Conservation (phyloP, 495 filamentous ascomycete species). For the Penicillium malachiteum region DNA sequence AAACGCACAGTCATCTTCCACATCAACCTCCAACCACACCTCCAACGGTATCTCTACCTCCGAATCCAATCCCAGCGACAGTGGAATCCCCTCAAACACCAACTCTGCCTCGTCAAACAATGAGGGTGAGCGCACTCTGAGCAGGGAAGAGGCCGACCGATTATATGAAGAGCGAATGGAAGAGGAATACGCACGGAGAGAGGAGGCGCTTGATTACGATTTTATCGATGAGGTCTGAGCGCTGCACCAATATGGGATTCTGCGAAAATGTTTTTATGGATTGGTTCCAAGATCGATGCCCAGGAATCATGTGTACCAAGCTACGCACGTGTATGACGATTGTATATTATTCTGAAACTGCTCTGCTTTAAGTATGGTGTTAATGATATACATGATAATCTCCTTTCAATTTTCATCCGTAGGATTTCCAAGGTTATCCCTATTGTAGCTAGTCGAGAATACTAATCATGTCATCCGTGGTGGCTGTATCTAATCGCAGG, state of each 20-base stretch:
- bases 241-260: not conserved
- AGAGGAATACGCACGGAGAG: constrained; percentile 77
- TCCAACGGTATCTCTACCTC: constrained; percentile 18
- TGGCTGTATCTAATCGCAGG: too few species aligned
- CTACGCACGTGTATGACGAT: not conserved
- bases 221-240: not conserved
- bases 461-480: too few species aligned
- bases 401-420: not conserved
- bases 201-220: constrained; percentile 55
- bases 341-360: not conserved
- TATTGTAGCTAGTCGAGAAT: too few species aligned
- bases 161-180: constrained; percentile 71
- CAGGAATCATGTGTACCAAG: not conserved
- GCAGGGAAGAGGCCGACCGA: constrained; percentile 56
- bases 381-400: not conserved
- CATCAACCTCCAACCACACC: not conserved
- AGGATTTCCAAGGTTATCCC: too few species aligned
- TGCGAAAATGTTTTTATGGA: not conserved
- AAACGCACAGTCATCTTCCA: constrained; percentile 4
- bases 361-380: not conserved
- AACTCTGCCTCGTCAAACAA: constrained; percentile 15
- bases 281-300: not conserved
- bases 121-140: constrained; percentile 30
- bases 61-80: constrained; percentile 9
- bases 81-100: not conserved